Evolutionary conservation across 352 stramenopile species (phyloP), one percentile per base, ranked within the genome.

Genomic region (Elongisporangium prolatum): DNA sequence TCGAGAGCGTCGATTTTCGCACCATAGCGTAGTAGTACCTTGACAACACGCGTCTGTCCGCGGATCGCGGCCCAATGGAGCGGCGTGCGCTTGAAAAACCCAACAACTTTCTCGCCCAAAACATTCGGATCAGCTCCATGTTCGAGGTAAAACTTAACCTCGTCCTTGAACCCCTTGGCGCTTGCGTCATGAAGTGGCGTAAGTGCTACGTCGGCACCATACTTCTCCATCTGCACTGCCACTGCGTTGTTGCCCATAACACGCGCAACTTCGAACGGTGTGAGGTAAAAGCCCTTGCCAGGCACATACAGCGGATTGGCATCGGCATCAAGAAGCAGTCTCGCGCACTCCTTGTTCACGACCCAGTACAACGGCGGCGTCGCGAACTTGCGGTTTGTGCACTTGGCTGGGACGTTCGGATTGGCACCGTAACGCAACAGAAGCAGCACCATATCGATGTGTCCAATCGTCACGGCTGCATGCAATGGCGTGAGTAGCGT

Each of bases 41-140:
- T 76, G 21, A 94, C 69, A 17, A 76, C 71, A 13, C 72, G 61
- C 0, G 71, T 65, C 50, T 92, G 68, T 2, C 84, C 84, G 59
- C 84, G 82, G 58, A 94, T 92, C 6, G 84, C 84, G 16, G 84
- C 80, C 84, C 84, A 93, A 47, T 93, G 84, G 9, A 93, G 74
- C 6, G 84, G 84, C 2, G 80, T 91, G 14, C 84, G 81, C 13
- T 68, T 63, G 53, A 89, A 91, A 34, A 79, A 86, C 0, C 84
- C 81, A 0, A 72, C 75, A 0, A 88, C 79, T 59, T 91, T 79
- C 59, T 94, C 84, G 5, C 84, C 84, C 14, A 91, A 57, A 14
- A 68, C 79, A 25, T 94, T 71, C 7, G 80, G 76, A 47, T 81
- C 63, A 5, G 83, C 80, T 18, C 84, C 82, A 13, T 89, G 80